These are phyloP conservation scores for Tricholoma bakamatsutake DNA, from an alignment of 768 basidiomycete species.

Conservation along the genomic window DNA sequence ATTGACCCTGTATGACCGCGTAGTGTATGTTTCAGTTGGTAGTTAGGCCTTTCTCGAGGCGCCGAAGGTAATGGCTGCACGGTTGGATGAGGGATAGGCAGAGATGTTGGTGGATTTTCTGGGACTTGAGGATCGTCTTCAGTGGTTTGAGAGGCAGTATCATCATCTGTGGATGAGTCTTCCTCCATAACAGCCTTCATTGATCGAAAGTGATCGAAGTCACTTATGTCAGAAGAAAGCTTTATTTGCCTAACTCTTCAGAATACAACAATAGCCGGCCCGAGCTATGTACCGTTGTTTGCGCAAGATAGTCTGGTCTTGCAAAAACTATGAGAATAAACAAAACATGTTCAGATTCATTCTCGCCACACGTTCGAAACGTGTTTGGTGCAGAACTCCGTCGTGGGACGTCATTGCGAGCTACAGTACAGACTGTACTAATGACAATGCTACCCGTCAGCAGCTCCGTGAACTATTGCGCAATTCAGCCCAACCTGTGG, in stretches of 20 bases:
- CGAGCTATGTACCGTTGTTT: neutral
- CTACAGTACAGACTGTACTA: conserved; percentile 4
- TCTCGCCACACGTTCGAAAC: neutral
- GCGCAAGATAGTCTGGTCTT: too few relatives aligned
- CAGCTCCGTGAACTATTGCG: conserved; percentile 58
- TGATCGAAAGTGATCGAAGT: too few relatives aligned
- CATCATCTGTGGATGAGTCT: conserved; percentile 49
- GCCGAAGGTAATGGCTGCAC: conserved; percentile 26
- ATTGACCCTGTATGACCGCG: conserved; percentile 78
- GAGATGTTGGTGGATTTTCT: conserved; percentile 38
- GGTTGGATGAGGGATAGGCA: conserved; percentile 31
- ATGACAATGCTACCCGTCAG: conserved; percentile 9
- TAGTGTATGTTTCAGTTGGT: conserved; percentile 61
- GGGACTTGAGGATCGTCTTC: conserved; percentile 81
- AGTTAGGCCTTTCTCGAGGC: conserved; percentile 52
- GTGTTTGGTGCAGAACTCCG: neutral
- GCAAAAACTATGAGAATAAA: neutral
- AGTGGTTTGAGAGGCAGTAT: conserved; percentile 76
- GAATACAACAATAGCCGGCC: neutral
- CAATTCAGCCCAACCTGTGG: conserved; percentile 79
- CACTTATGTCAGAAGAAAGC: too few relatives aligned
- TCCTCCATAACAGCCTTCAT: conserved; percentile 20
- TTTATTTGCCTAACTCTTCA: neutral
- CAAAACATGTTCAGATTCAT: neutral
- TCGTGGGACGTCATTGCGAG: conserved; percentile 1